Evolutionary conservation across 176 grass and related monocot species (phyloP), one percentile per base, ranked within the genome.

Genomic region (Carex myosuroides): DNA sequence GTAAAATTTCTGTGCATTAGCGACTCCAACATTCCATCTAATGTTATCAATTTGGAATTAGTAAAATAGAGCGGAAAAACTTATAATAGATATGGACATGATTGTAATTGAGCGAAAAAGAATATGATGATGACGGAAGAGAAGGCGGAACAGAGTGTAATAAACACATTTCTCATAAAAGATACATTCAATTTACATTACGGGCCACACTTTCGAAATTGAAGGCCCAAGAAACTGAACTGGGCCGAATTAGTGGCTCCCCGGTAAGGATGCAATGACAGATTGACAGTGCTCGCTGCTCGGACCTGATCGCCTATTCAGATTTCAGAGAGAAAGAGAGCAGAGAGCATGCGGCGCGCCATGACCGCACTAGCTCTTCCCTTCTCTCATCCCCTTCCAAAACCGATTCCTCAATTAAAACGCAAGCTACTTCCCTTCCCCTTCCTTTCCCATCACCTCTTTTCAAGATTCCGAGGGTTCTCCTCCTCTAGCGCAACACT

Each of bases 371-470:
- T 83, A 5, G 22, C 80, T 69, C 62, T 65, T 48, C 33, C 65
- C 54, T 63, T 12, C 24, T 16, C 86, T 91, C 85, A 57, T 69
- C 13, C 80, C 76, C 61, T 88, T 87, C 80, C 81, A 54, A 89
- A 64, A 56, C 30, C 12, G 60, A 33, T 52, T 13, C 41, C 59
- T 70, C 63, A 41, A 29, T 80, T 89, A 9, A 59, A 39, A 66
- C 72, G 39, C 64, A 85, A 80, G 29, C 61, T 60, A 6, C 65
- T 29, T 58, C 50, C 12, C 58, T 66, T 48, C 67, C 29, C 37
- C 17, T 16, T 54, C 58, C 32, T 29, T 14, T 92, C 55, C 29
- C 29, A 1, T 48, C 3, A 6, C 59, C 33, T 72, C 64, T 16
- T 64, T 39, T 20, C 37, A 41, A 62, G 6, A 29, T 30, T 30